Conservation (phyloP, 2,329 filamentous ascomycete species). For the Neophaeococcomyces mojaviensis region DNA sequence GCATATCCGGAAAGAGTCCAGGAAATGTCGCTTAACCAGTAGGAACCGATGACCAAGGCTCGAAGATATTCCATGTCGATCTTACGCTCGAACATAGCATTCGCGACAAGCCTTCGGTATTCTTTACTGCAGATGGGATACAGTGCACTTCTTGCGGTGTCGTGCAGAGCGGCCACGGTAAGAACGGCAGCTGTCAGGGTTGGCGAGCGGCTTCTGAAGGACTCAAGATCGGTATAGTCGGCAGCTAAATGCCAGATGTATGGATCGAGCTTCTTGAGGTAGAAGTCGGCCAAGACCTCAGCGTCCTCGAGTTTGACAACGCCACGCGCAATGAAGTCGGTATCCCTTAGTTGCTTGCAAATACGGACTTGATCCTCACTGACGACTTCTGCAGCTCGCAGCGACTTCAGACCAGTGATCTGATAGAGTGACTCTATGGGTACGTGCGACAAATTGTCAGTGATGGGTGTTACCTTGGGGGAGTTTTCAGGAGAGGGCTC, state of each 20-base stretch:
- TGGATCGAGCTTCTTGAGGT: conserved; percentile 38
- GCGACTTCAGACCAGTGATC: conserved; percentile 27
- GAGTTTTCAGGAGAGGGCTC: conserved; percentile 34
- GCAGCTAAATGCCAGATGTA: conserved; percentile 43
- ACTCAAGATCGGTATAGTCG: conserved; percentile 39
- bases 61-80: conserved; percentile 46
- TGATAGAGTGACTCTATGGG: conserved; percentile 32
- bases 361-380: conserved; percentile 24
- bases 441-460: conserved; percentile 27
- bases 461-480: conserved; percentile 24
- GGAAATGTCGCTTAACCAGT: conserved; percentile 49
- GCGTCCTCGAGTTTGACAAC: conserved; percentile 38
- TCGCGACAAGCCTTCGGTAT: conserved; percentile 45
- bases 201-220: conserved; percentile 41
- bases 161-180: conserved; percentile 44
- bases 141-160: conserved; percentile 25
- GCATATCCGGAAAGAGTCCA: conserved; percentile 39
- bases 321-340: conserved; percentile 46
- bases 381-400: conserved; percentile 27
- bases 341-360: conserved; percentile 32
- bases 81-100: conserved; percentile 46
- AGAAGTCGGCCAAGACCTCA: conserved; percentile 34
- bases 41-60: conserved; percentile 47
- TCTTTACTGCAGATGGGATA: conserved; percentile 41
- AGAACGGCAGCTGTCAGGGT: conserved; percentile 44